Conservation (phyloP, 805 yeast species). For the Candida endomychidarum region DNA sequence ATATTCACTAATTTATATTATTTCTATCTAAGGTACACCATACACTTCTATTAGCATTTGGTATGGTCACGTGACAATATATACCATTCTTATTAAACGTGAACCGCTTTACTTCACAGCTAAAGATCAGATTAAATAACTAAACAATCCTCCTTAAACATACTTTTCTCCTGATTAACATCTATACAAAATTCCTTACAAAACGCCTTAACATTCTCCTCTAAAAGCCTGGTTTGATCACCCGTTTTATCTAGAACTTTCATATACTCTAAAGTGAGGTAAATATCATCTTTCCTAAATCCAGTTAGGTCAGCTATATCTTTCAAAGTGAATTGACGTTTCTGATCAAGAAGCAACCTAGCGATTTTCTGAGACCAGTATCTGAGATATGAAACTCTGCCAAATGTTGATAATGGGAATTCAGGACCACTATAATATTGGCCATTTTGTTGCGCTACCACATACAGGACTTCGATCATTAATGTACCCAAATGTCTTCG, state of each 20-base stretch:
- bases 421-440: conserved; percentile 84
- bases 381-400: conserved; percentile 64
- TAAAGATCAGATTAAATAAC: too few species aligned
- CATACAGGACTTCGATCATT: conserved; percentile 81
- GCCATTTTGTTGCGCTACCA: conserved; percentile 57
- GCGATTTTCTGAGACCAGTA: conserved; percentile 66
- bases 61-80: not conserved
- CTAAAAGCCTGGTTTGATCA: not conserved
- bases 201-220: conserved; percentile 28
- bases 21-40: too few species aligned
- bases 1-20: too few species aligned
- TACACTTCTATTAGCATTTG: too few species aligned
- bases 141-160: conserved; percentile 32
- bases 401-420: conserved; percentile 82
- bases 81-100: too few species aligned
- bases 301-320: conserved; percentile 59
- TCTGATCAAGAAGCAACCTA: conserved; percentile 14
- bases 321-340: conserved; percentile 38
- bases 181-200: conserved; percentile 26
- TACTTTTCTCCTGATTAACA: conserved; percentile 23
- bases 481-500: conserved; percentile 73
- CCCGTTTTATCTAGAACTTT: conserved; percentile 18
- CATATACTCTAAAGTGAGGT: conserved; percentile 60
- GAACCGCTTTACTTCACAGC: too few species aligned
- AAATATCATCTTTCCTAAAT: conserved; percentile 60